phyloP scores from a whole-genome alignment of 163 green algal species.

The Dunaliella salina region DNA sequence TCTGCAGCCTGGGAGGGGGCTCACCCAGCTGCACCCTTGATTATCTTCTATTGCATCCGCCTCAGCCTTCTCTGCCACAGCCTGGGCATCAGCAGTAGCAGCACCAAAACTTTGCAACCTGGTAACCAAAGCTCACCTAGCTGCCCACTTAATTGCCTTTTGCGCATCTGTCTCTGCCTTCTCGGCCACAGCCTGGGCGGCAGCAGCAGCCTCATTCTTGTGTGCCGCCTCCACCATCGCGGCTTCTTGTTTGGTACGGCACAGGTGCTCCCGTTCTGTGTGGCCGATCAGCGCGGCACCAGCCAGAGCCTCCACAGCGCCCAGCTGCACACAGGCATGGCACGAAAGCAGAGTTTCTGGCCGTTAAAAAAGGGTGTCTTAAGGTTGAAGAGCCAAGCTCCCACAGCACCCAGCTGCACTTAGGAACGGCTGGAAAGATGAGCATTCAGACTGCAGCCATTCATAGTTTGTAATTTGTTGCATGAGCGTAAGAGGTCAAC shows the following conservation, averaged over 20 bases:
- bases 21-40: neutral
- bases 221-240: neutral
- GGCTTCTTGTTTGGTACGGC: conserved; percentile 5
- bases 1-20: no score
- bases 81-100: neutral
- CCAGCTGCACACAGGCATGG: neutral
- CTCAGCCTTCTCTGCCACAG: neutral
- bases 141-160: neutral
- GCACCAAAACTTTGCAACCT: neutral
- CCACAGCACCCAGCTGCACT: neutral
- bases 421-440: no score
- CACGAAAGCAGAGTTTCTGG: no score
- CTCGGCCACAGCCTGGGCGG: conserved; percentile 5
- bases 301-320: neutral
- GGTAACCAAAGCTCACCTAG: neutral
- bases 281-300: neutral
- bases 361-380: no score
- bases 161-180: neutral
- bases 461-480: no score
- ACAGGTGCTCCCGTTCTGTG: neutral
- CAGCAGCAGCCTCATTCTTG: conserved; percentile 7
- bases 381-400: no score
- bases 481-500: no score
- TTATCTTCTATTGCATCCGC: neutral
- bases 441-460: no score